Conservation (phyloP, 2,329 filamentous ascomycete genomes). For the Leptographium flavum region DNA sequence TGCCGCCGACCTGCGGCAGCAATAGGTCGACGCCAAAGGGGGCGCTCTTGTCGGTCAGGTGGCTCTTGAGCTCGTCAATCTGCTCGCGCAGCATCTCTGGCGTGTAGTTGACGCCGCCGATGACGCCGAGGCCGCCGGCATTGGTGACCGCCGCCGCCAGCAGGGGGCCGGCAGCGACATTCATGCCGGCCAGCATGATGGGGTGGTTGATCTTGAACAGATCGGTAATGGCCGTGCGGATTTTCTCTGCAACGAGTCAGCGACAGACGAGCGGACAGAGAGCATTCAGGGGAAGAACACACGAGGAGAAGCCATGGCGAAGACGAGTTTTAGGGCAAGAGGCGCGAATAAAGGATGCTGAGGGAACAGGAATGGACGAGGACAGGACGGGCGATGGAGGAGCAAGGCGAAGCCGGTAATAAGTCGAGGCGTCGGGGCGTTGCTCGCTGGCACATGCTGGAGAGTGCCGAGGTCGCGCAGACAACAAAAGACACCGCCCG, state of each 20-base stretch:
- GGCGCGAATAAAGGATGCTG: neutral
- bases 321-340: slow-evolving; percentile 5
- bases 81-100: slow-evolving; percentile 95
- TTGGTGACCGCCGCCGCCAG: slow-evolving; percentile 95
- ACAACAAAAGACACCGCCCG: neutral
- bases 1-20: slow-evolving; percentile 87
- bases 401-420: neutral
- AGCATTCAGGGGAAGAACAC: slow-evolving; percentile 29
- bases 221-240: slow-evolving; percentile 86
- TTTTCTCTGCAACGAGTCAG: slow-evolving; percentile 46
- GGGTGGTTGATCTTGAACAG: slow-evolving; percentile 97
- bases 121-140: slow-evolving; percentile 89
- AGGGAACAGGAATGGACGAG: neutral
- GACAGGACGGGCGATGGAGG: neutral
- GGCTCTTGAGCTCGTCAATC: slow-evolving; percentile 85
- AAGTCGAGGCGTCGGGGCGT: neutral
- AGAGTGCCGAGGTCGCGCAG: slow-evolving; percentile 12
- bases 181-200: slow-evolving; percentile 93
- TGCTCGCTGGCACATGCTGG: slow-evolving; percentile 11
- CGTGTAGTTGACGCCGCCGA: slow-evolving; percentile 90
- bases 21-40: slow-evolving; percentile 92
- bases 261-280: neutral
- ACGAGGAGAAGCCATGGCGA: slow-evolving; percentile 68
- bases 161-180: slow-evolving; percentile 92
- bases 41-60: slow-evolving; percentile 76